Evolutionary conservation across 2,329 filamentous ascomycete species (phyloP).

Genomic region (Penicillium sp.): DNA sequence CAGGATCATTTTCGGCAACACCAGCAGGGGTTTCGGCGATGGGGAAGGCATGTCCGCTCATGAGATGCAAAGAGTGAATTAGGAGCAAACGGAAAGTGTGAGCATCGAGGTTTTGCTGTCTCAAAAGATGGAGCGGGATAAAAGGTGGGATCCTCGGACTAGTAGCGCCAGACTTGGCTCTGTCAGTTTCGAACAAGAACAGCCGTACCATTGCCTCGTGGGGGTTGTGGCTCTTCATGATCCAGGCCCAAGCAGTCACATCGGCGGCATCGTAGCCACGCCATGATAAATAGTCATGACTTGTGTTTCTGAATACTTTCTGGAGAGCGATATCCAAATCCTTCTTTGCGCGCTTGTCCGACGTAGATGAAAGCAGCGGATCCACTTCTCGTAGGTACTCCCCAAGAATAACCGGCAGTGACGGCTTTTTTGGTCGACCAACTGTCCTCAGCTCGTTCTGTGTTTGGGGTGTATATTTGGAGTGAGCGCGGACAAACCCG

Average conservation of each 20-base stretch:
- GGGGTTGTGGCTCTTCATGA: slow-evolving; percentile 40
- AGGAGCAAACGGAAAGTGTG: slow-evolving; percentile 47
- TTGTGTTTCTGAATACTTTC: slow-evolving; percentile 34
- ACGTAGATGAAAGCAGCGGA: slow-evolving; percentile 24
- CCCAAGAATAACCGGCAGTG: slow-evolving; percentile 39
- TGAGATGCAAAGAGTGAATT: slow-evolving; percentile 38
- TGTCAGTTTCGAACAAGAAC: slow-evolving; percentile 31
- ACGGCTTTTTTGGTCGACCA: slow-evolving; percentile 21
- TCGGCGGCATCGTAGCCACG: slow-evolving; percentile 41
- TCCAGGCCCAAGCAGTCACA: slow-evolving; percentile 50
- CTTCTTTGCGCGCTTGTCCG: neutral
- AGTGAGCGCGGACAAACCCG: slow-evolving; percentile 3
- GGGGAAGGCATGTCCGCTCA: slow-evolving; percentile 30
- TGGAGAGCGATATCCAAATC: slow-evolving; percentile 31
- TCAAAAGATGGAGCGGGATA: slow-evolving; percentile 49
- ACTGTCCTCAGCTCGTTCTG: slow-evolving; percentile 10
- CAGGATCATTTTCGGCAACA: slow-evolving; percentile 1
- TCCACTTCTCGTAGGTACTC: slow-evolving; percentile 41
- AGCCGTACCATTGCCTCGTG: slow-evolving; percentile 42
- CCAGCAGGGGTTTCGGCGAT: neutral
- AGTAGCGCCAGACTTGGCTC: neutral
- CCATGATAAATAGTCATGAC: slow-evolving; percentile 31
- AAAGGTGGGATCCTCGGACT: slow-evolving; percentile 44
- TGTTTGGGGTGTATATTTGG: neutral
- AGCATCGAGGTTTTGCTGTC: slow-evolving; percentile 43